Evolutionary conservation across 2,329 filamentous ascomycete genomes (phyloP), one percentile per base, ranked within the genome.

Genomic region (Microsporum ferrugineum): DNA sequence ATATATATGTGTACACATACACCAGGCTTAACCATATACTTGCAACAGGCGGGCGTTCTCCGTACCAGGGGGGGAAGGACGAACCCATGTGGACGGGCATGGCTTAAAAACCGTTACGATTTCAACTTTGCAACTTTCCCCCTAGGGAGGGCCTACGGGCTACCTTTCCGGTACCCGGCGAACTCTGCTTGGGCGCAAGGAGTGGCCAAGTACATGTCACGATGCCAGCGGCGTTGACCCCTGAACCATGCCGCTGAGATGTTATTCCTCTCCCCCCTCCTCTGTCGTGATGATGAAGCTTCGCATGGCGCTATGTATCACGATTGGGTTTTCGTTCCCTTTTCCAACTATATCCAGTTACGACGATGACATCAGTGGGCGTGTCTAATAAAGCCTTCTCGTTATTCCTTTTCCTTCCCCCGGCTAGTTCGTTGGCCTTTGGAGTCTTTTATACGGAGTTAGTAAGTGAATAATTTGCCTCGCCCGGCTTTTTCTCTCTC

Each of bases 141-240:
- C 39, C 14, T 43, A n/a, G 10, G 49, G 27, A 23, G 47, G 31
- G 27, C 17, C 29, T 53, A 53, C 49, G 27, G 49, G 29, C 49
- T 31, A 53, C 49, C 49, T 31, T 53, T 53, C 49, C 49, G 49
- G 49, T 34, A 53, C 49, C 49, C 49, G 49, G 49, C 49, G 49
- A 53, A 53, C 49, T 53, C 49, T 53, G 49, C 49, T 53, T 53
- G 29, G 12, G 31, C 29, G 29, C 5, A 31, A 53, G 49, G 49
- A 53, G 29, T 53, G 49, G 49, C 43, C 49, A 53, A 34, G 49
- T 53, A 53, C 17, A 27, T 27, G 49, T 53, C 49, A 53, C 49
- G 49, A 53, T 53, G 49, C 17, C 49, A 53, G 27, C 49, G 33
- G 49, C 8, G 27, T 33, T 10, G 49, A 31, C 49, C 49, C 49